Conservation (phyloP, 1,284 basidiomycete species). For the Cryptococcus deneoformans region DNA sequence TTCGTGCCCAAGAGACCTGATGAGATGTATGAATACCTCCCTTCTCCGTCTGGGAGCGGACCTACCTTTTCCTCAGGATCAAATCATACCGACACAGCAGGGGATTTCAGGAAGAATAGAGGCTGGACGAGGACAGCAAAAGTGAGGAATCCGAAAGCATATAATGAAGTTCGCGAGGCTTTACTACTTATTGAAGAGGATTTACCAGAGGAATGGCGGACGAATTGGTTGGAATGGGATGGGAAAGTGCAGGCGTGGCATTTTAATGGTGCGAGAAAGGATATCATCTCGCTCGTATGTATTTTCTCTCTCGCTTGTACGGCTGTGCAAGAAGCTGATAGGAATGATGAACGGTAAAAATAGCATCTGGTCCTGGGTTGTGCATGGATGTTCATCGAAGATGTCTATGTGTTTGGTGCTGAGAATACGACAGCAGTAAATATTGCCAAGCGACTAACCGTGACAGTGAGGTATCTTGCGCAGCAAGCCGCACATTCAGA, state of each 20-base stretch:
- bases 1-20: not conserved
- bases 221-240: constrained; percentile 36
- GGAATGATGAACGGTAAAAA: not conserved
- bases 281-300: constrained; percentile 31
- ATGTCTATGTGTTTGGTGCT: constrained; percentile 32
- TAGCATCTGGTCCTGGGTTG: constrained; percentile 41
- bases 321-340: not conserved
- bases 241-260: constrained; percentile 30
- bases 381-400: constrained; percentile 44
- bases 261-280: constrained; percentile 17
- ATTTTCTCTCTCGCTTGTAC: not conserved
- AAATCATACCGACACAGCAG: not conserved
- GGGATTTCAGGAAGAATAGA: not conserved
- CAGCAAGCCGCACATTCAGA: constrained; percentile 18
- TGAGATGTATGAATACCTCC: not conserved
- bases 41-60: not conserved
- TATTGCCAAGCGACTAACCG: constrained; percentile 29
- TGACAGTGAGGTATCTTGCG: constrained; percentile 13
- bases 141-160: constrained; percentile 35
- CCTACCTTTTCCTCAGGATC: not conserved
- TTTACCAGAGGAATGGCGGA: constrained; percentile 32
- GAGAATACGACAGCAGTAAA: constrained; percentile 32
- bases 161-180: constrained; percentile 26
- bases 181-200: constrained; percentile 31
- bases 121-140: constrained; percentile 28